phyloP scores from a whole-genome alignment of 2,329 filamentous ascomycete genomes.

The Ambrosiella beaveri region DNA sequence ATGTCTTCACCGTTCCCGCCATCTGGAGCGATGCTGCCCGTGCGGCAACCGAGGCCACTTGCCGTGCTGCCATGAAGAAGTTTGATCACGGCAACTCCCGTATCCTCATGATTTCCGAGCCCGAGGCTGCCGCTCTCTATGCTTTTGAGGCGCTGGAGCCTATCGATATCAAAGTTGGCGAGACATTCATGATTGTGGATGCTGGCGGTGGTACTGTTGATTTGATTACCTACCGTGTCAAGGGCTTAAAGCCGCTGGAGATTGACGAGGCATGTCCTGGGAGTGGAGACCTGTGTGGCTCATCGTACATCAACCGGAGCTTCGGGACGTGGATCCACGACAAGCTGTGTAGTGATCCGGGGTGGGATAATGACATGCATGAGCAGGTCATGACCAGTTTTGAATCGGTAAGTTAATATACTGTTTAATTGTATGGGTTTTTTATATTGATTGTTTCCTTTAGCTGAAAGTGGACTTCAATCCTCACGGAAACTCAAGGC shows the following conservation, averaged over 20 bases:
- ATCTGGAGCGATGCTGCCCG: conserved; percentile 41
- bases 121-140: conserved; percentile 35
- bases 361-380: conserved; percentile 26
- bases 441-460: conserved; percentile 13
- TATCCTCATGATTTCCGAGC: conserved; percentile 32
- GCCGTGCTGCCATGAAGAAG: conserved; percentile 12
- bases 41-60: conserved; percentile 30
- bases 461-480: conserved; percentile 13
- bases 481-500: conserved; percentile 23
- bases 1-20: conserved; percentile 39
- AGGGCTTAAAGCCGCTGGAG: conserved; percentile 25
- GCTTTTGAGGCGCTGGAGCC: conserved; percentile 27
- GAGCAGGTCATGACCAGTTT: conserved; percentile 27
- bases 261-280: conserved; percentile 32
- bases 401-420: conserved; percentile 20
- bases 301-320: conserved; percentile 30
- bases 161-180: conserved; percentile 25
- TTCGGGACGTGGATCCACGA: conserved; percentile 28
- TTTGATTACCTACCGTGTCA: conserved; percentile 35
- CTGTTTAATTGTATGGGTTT: not conserved
- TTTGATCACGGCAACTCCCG: conserved; percentile 20
- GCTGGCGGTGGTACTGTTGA: conserved; percentile 38
- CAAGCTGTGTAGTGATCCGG: conserved; percentile 26
- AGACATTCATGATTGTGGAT: conserved; percentile 35
- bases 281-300: conserved; percentile 32